Base-by-base conservation (phyloP, 2,329 filamentous ascomycete species). In the Verticillium albo-atrum region DNA sequence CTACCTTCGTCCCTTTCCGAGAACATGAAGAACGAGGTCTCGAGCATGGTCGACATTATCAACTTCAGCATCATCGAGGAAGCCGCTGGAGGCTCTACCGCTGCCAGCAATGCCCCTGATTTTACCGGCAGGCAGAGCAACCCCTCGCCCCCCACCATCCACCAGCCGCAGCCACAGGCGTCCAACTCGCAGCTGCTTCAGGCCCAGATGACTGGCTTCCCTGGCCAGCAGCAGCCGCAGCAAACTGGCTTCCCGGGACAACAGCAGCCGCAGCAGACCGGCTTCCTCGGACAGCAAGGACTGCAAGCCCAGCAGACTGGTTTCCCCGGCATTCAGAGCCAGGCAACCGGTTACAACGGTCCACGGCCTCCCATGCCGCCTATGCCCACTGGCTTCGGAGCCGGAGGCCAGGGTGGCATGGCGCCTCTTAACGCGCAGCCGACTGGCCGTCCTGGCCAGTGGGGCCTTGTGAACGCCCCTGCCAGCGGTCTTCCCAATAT, bases 41-140 rank as follows among this genome's bases (percentile, higher is more conserved):
- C 94, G 3, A 97, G 95, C 75, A 98, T 99, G 93, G 95, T 99
- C 47, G 95, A 99, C 71, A 99, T 99, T 59, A 99, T 99, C 71
- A 97, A 92, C 61, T 99, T 99, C 72, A 92, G 89, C 66, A 85
- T 97, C 26, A 87, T 86, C 1, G 95, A 99, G 64, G 89, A 94
- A 28, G 79, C 78, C 42, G 79, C 77, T 5, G 70, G 71, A 47
- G 75, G 82, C 23, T 74, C 82, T n/a, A 76, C 79, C 28, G 67
- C 75, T 3, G 80, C 80, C 58, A 85, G 79, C 61, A 93, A 91
- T 72, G 85, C 85, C 17, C 88, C 91, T 1, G 89, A 86, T 67
- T 92, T 94, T 70, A 85, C 83, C 4, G 60, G 65, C 55, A 78
- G 81, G 62, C 76, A 78, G 60, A 80, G 73, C 63, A 79, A 77